Evolutionary conservation across 1,284 basidiomycete genomes (phyloP).

Genomic region (Microstroma glucosiphilum): DNA sequence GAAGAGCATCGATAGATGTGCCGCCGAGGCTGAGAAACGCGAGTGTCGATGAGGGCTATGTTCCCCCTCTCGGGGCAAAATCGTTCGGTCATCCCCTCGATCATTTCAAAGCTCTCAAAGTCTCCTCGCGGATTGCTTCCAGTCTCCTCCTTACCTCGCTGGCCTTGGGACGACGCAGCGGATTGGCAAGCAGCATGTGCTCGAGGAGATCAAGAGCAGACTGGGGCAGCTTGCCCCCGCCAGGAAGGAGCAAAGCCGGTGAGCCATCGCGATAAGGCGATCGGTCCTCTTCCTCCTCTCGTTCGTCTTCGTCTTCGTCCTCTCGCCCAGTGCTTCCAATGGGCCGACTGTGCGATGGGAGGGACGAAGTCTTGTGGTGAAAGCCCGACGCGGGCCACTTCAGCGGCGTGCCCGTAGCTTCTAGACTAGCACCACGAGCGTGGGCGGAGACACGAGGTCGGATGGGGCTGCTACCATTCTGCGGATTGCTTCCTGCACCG

Average conservation of each 20-base stretch:
- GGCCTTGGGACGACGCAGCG: slow-evolving; percentile 30
- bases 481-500: background rate
- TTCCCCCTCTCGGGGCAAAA: too few relatives aligned
- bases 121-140: background rate
- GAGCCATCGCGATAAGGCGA: slow-evolving; percentile 36
- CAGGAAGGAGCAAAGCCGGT: slow-evolving; percentile 42
- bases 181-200: slow-evolving; percentile 31
- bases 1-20: too few relatives aligned
- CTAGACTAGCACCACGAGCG: background rate
- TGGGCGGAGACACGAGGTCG: background rate
- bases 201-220: slow-evolving; percentile 34
- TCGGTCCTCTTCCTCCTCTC: slow-evolving; percentile 9
- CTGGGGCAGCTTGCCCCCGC: slow-evolving; percentile 41
- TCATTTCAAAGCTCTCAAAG: too few relatives aligned
- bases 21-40: too few relatives aligned
- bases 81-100: too few relatives aligned
- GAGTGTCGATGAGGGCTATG: too few relatives aligned
- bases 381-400: slow-evolving; percentile 11
- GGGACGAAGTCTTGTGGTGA: slow-evolving; percentile 15
- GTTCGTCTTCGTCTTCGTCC: slow-evolving; percentile 5
- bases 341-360: slow-evolving; percentile 13
- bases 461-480: slow-evolving; percentile 14
- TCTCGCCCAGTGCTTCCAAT: background rate
- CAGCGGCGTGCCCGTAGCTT: slow-evolving; percentile 2
- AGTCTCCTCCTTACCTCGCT: slow-evolving; percentile 18